Percentiles rank a stretch among this genome's conserved stretches.
Evolutionary conservation across 31 red algal species (phyloP).

Genomic region (Endocladia muricata): DNA sequence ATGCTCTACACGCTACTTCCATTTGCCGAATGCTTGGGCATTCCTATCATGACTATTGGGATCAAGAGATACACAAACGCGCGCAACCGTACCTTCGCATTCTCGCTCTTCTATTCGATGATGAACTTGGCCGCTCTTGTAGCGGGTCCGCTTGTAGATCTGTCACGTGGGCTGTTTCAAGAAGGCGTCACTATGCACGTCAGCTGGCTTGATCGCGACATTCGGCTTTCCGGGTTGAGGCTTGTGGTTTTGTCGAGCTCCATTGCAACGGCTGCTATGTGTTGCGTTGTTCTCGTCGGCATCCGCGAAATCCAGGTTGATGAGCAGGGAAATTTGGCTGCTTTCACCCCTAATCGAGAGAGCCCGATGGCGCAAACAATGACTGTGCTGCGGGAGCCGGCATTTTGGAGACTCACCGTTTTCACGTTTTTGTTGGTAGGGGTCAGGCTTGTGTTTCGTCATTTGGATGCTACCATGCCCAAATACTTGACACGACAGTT

Average conservation of each 20-base stretch:
- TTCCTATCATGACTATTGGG: slow-evolving; percentile 93
- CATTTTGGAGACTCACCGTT: slow-evolving; percentile 89
- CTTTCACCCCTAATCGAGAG: slow-evolving; percentile 63
- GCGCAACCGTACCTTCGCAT: slow-evolving; percentile 85
- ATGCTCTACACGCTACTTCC: slow-evolving; percentile 81
- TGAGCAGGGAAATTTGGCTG: slow-evolving; percentile 59
- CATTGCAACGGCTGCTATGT: slow-evolving; percentile 61
- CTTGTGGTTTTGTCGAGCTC: slow-evolving; percentile 73
- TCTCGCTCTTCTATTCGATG: slow-evolving; percentile 90
- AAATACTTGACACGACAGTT: slow-evolving; percentile 87
- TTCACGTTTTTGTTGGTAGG: slow-evolving; percentile 89
- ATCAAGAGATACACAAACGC: slow-evolving; percentile 90
- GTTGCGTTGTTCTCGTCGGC: slow-evolving; percentile 43
- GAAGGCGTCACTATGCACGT: slow-evolving; percentile 36
- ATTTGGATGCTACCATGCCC: slow-evolving; percentile 89
- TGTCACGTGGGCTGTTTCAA: slow-evolving; percentile 29
- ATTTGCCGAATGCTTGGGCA: slow-evolving; percentile 84
- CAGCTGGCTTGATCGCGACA: background rate
- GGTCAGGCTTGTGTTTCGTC: slow-evolving; percentile 88
- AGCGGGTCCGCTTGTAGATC: slow-evolving; percentile 81
- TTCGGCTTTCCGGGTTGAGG: slow-evolving; percentile 48
- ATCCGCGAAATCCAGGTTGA: slow-evolving; percentile 83
- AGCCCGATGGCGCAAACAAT: slow-evolving; percentile 47
- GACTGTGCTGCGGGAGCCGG: slow-evolving; percentile 49
- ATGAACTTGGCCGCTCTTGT: slow-evolving; percentile 90